These are phyloP conservation scores for Neurospora africana DNA, from an alignment of 495 filamentous ascomycete genomes.

Conservation along the genomic window DNA sequence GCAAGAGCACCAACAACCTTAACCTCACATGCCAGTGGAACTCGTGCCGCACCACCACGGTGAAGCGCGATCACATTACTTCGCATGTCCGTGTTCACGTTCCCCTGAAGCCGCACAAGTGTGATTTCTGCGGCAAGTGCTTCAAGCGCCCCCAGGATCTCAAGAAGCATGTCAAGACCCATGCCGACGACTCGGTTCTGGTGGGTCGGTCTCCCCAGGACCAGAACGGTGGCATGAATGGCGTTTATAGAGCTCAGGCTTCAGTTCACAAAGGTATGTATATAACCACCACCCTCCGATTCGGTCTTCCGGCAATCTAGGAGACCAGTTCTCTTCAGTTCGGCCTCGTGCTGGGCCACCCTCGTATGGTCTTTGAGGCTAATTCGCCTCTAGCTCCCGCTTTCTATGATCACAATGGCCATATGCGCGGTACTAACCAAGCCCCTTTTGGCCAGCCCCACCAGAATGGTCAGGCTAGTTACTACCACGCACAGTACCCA, in stretches of 20 bases:
- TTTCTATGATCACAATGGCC: constrained; percentile 50
- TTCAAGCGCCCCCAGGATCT: constrained; percentile 99
- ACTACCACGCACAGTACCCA: constrained; percentile 49
- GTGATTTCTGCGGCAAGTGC: constrained; percentile 94
- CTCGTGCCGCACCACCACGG: constrained; percentile 86
- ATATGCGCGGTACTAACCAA: constrained; percentile 43
- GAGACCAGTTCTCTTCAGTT: neutral
- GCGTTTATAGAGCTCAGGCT: constrained; percentile 37
- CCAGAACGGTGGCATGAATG: constrained; percentile 52
- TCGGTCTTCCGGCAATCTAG: neutral
- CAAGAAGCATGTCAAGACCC: constrained; percentile 99
- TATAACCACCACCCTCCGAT: neutral
- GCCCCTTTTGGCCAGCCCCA: constrained; percentile 42
- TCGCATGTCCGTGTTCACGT: constrained; percentile 98
- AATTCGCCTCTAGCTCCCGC: constrained; percentile 41
- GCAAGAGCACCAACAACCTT: constrained; percentile 98
- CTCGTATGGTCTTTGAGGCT: constrained; percentile 23
- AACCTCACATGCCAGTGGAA: constrained; percentile 98
- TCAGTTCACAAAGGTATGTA: constrained; percentile 45
- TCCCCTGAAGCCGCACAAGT: constrained; percentile 95
- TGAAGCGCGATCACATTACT: constrained; percentile 99
- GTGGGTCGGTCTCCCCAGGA: constrained; percentile 59
- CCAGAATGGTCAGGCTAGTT: constrained; percentile 36
- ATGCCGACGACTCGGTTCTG: constrained; percentile 92
- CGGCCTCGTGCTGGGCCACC: neutral